These are phyloP conservation scores for Pythium folliculosum DNA, from an alignment of 352 stramenopile genomes.

Conservation along the genomic window DNA sequence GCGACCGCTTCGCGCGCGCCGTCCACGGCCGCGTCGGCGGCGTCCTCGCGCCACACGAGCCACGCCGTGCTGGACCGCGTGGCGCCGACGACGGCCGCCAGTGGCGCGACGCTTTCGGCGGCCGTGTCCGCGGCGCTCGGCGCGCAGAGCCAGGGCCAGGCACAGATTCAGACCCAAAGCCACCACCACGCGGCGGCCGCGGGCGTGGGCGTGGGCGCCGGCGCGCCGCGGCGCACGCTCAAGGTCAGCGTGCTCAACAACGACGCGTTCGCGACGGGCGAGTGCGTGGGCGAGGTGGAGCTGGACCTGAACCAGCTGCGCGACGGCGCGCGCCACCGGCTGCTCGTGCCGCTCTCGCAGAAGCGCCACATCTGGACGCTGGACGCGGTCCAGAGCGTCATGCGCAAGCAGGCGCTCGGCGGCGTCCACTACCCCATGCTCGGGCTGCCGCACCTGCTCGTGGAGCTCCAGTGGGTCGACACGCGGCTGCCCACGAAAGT, in stretches of 20 bases:
- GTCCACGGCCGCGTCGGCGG: constrained; percentile 8
- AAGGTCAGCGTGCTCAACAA: constrained; percentile 60
- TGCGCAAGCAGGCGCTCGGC: constrained; percentile 47
- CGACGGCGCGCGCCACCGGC: constrained; percentile 31
- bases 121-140: not conserved
- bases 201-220: constrained; percentile 13
- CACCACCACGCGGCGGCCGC: not conserved
- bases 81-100: not conserved
- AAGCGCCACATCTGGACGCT: constrained; percentile 54
- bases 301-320: constrained; percentile 48
- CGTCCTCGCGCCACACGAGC: constrained; percentile 25
- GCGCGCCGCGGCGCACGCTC: constrained; percentile 32
- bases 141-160: not conserved
- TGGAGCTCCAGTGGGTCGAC: constrained; percentile 69
- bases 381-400: constrained; percentile 46
- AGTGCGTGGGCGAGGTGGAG: constrained; percentile 55
- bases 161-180: not conserved
- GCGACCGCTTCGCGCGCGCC: not conserved
- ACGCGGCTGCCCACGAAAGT: constrained; percentile 57
- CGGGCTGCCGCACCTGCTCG: constrained; percentile 44
- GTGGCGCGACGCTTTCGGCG: constrained; percentile 11
- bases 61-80: constrained; percentile 17
- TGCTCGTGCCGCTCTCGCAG: constrained; percentile 49
- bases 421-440: constrained; percentile 44
- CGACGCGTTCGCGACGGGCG: constrained; percentile 49